Evolutionary conservation across 169 alveolate species (phyloP).

Genomic region (Babesia bovis): DNA sequence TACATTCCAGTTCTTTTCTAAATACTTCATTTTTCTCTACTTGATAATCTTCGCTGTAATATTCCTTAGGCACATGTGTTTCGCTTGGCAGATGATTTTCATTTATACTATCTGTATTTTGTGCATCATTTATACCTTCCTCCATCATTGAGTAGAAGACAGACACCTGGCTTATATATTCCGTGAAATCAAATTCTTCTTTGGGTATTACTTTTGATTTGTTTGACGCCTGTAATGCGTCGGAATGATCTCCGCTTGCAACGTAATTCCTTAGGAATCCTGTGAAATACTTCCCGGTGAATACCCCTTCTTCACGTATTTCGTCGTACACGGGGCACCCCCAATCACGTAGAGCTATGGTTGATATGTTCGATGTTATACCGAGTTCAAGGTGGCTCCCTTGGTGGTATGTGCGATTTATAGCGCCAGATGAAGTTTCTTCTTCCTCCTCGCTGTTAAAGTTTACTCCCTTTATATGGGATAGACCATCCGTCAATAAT

Average conservation of each 20-base stretch:
- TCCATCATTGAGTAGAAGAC: slow-evolving; percentile 15
- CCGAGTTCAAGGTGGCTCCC: slow-evolving; percentile 26
- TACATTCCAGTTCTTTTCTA: slow-evolving; percentile 28
- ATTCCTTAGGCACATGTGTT: slow-evolving; percentile 38
- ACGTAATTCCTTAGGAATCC: slow-evolving; percentile 19
- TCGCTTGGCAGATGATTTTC: slow-evolving; percentile 1
- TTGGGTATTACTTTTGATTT: slow-evolving; percentile 41
- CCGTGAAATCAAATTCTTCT: slow-evolving; percentile 55
- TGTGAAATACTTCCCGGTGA: slow-evolving; percentile 34
- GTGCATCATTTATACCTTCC: neutral
- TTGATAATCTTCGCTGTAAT: slow-evolving; percentile 43
- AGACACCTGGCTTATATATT: slow-evolving; percentile 41
- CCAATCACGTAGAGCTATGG: slow-evolving; percentile 60
- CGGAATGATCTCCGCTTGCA: slow-evolving; percentile 14
- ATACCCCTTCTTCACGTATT: slow-evolving; percentile 1
- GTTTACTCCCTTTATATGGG: neutral
- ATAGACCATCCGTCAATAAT: neutral
- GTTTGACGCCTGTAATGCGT: neutral
- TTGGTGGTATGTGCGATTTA: neutral
- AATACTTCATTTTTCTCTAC: slow-evolving; percentile 30
- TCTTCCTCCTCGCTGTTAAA: neutral
- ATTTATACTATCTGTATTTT: neutral
- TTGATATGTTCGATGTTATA: slow-evolving; percentile 61
- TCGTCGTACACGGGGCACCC: slow-evolving; percentile 46
- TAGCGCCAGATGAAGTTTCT: neutral